phyloP scores from a whole-genome alignment of 1,284 basidiomycete species.

The Leccinum griseonigrum region DNA sequence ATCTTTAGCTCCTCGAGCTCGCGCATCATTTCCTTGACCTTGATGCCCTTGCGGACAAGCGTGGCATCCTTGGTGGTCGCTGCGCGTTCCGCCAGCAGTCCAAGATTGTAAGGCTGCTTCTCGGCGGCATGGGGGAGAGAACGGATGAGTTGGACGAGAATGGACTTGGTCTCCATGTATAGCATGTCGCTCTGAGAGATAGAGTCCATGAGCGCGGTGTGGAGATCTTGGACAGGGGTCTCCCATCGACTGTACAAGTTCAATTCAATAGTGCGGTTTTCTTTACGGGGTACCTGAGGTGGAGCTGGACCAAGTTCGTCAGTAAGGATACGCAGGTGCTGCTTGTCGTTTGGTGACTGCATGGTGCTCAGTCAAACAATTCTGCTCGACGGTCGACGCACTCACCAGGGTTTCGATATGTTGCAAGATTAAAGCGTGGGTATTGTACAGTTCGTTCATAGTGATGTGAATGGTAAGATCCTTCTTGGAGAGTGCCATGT shows the following conservation, averaged over 20 bases:
- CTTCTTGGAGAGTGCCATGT: constrained; percentile 99
- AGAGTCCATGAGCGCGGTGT: constrained; percentile 95
- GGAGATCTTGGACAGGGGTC: constrained; percentile 96
- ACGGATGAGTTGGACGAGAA: constrained; percentile 96
- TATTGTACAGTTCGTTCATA: constrained; percentile 99
- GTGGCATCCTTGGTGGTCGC: constrained; percentile 97
- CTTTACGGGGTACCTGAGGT: constrained; percentile 93
- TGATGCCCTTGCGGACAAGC: constrained; percentile 95
- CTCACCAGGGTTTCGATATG: constrained; percentile 92
- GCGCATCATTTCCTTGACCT: constrained; percentile 97
- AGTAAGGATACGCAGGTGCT: constrained; percentile 93
- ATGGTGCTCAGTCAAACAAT: constrained; percentile 6
- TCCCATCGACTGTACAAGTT: constrained; percentile 98
- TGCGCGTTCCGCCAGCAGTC: constrained; percentile 89
- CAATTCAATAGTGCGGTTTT: constrained; percentile 93
- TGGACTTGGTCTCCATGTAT: constrained; percentile 99
- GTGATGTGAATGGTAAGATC: constrained; percentile 98
- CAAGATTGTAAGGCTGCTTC: constrained; percentile 85
- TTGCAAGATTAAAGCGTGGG: constrained; percentile 91
- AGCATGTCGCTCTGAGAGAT: constrained; percentile 98
- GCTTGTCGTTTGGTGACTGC: constrained; percentile 95
- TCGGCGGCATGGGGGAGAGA: constrained; percentile 86
- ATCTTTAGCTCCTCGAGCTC: constrained; percentile 92
- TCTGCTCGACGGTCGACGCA: constrained; percentile 10
- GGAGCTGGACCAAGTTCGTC: constrained; percentile 95